Base-by-base conservation (phyloP, 345 rosid genomes). In the Dipteronia dyeriana region DNA sequence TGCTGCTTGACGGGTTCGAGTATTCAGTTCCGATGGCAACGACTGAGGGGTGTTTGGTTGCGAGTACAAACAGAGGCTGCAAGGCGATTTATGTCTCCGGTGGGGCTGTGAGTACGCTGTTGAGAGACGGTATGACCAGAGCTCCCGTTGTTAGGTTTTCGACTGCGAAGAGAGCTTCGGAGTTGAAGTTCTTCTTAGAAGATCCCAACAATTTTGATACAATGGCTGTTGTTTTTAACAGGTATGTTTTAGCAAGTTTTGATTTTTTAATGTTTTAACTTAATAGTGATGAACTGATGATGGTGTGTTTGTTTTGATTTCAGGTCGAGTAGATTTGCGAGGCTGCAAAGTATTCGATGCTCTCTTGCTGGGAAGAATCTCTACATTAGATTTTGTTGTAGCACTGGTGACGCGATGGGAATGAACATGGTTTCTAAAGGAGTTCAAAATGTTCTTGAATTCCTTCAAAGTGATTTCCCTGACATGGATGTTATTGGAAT, bases 361-460 rank as follows among this genome's bases (percentile, higher is more conserved):
- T 54, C 91, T 14, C 69, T 92, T n/a, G 95, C 96, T 0, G 98
- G 98, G n/a, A 92, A 88, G 90, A 92, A 92, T 82, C 90, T 93
- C 12, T 92, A 90, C 73, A 84, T 84, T 26, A 89, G 98, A 80
- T 94, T 94, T 77, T 75, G 84, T 56, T 91, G 96, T 78, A 81
- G 94, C 82, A 94, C 98, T 0, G 98, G 98, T 22, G 98, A 94
- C 70, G 98, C 98, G 11, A 94, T 94, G 98, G 98, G 98, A 78
- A 94, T 94, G 98, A 94, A 94, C 86, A 94, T 94, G 98, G 91
- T 91, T 20, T 92, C 98, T 57, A 94, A 94, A 82, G 97, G 97
- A 60, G 98, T 94, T 1, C 97, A 94, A 83, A 92, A 94, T 82
- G 96, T 94, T 64, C 89, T 94, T 22, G 96, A 94, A 1, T 91